These are phyloP conservation scores for Cladochytrium replicatum DNA, from an alignment of 192 early-diverging fungal species.

Conservation along the genomic window DNA sequence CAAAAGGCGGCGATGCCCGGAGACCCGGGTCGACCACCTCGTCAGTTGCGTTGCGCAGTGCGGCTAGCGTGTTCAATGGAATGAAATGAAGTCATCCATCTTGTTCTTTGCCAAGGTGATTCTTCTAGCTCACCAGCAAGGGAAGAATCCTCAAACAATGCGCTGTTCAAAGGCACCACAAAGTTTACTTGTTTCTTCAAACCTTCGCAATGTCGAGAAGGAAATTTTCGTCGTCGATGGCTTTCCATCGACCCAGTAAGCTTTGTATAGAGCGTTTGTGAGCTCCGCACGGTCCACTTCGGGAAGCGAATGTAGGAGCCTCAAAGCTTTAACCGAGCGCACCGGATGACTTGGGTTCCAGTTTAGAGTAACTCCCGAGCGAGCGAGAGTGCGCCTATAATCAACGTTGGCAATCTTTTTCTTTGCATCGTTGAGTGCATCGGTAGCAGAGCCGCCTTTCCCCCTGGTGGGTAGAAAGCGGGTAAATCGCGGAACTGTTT, in stretches of 20 bases:
- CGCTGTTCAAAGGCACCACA: not conserved
- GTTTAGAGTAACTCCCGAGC: not conserved
- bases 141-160: not conserved
- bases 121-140: not conserved
- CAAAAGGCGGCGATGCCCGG: constrained; percentile 17
- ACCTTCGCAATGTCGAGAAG: constrained; percentile 5
- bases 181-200: not conserved
- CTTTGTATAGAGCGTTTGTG: constrained; percentile 7
- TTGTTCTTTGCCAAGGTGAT: not conserved
- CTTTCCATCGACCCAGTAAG: constrained; percentile 19
- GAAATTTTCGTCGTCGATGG: constrained; percentile 3
- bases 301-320: constrained; percentile 1
- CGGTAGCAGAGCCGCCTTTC: constrained; percentile 14
- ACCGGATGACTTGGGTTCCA: constrained; percentile 16
- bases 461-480: constrained; percentile 3
- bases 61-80: not conserved
- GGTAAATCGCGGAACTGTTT: not conserved
- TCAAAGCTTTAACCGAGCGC: constrained; percentile 9
- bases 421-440: constrained; percentile 3
- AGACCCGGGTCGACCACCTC: constrained; percentile 9
- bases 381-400: not conserved
- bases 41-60: not conserved
- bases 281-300: constrained; percentile 5
- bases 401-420: not conserved
- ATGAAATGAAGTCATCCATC: no score